Evolutionary conservation across 306 rosid genomes (phyloP).

Genomic region (Rosa chinensis): DNA sequence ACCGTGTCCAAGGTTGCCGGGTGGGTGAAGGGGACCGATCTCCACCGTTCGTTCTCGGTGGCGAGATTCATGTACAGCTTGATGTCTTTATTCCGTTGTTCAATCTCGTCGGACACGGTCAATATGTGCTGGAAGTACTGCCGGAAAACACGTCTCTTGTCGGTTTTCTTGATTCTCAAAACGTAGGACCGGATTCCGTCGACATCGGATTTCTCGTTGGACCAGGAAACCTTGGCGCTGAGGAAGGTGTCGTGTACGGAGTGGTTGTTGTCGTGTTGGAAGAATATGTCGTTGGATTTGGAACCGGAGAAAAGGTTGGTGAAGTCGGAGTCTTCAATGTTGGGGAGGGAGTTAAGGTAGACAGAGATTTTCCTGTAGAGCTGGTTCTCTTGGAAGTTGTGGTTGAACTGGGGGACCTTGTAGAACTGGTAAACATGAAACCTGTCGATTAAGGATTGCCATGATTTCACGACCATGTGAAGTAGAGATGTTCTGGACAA

Average conservation of each 20-base stretch:
- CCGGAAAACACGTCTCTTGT: slow-evolving; percentile 71
- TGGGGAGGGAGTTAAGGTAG: slow-evolving; percentile 75
- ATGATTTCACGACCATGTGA: slow-evolving; percentile 50
- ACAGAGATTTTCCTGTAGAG: slow-evolving; percentile 61
- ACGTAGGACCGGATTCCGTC: slow-evolving; percentile 38
- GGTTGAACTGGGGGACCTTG: slow-evolving; percentile 64
- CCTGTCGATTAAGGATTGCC: slow-evolving; percentile 48
- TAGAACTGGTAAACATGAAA: slow-evolving; percentile 65
- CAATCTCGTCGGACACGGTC: slow-evolving; percentile 64
- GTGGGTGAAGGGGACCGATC: slow-evolving; percentile 62
- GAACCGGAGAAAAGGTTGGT: slow-evolving; percentile 76
- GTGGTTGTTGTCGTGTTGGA: slow-evolving; percentile 57
- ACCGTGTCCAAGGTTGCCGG: slow-evolving; percentile 85
- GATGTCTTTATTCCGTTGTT: slow-evolving; percentile 52
- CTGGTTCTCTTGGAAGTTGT: slow-evolving; percentile 60
- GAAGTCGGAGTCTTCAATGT: slow-evolving; percentile 75
- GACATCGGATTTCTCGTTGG: slow-evolving; percentile 22
- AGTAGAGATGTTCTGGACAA: slow-evolving; percentile 64
- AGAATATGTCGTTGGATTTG: slow-evolving; percentile 65
- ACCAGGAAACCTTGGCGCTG: slow-evolving; percentile 67
- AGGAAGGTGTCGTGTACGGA: slow-evolving; percentile 67
- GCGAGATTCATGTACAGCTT: slow-evolving; percentile 49
- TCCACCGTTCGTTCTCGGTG: slow-evolving; percentile 49
- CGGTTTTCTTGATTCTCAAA: slow-evolving; percentile 58
- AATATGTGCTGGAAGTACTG: slow-evolving; percentile 88